Evolutionary conservation across 2,329 filamentous ascomycete genomes (phyloP), one percentile per base, ranked within the genome.

Genomic region (Plenodomus tracheiphilus): DNA sequence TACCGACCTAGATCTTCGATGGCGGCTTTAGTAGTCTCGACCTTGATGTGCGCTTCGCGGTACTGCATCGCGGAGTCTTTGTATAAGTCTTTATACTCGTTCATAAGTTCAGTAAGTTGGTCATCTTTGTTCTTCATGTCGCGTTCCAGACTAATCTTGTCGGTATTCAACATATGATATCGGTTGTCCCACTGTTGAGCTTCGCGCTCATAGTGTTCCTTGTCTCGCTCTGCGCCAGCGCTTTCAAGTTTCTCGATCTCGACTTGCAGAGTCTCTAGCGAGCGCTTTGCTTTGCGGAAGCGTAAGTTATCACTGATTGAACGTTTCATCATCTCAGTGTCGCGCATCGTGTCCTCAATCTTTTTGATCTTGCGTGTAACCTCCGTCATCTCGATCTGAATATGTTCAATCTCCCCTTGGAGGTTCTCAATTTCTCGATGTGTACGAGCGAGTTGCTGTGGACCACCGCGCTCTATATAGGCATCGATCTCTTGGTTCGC

Each of bases 1-100:
- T 96, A 97, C 35, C 89, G 87, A 6, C 82, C 87, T 30, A 99
- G 78, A 69, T 99, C 94, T 48, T 96, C 91, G 46, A 96, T 89
- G 2, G 91, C 93, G 3, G 92, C 93, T 72, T 92, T 95, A 41
- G 91, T 97, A 0, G 92, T 95, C 75, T 86, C 90, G 1, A 96
- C 89, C 60, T 88, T 88, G 76, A 97, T 91, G 70, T 96, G 89
- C 6, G 88, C 83, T 75, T 96, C 87, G 61, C 91, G 90, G 75
- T 92, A 97, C 60, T 89, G 87, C 35, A 79, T 72, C 37, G 86
- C 86, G 11, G 93, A 91, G 67, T 93, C 83, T 67, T 91, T 86
- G 77, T 96, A 97, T 59, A 97, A 88, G 9, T 86, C 85, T 41
- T 95, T 82, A 83, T 87, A 99, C 61, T 96, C 90, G 10, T 82